phyloP scores from a whole-genome alignment of 768 basidiomycete species.

The Roridomyces roridus region DNA sequence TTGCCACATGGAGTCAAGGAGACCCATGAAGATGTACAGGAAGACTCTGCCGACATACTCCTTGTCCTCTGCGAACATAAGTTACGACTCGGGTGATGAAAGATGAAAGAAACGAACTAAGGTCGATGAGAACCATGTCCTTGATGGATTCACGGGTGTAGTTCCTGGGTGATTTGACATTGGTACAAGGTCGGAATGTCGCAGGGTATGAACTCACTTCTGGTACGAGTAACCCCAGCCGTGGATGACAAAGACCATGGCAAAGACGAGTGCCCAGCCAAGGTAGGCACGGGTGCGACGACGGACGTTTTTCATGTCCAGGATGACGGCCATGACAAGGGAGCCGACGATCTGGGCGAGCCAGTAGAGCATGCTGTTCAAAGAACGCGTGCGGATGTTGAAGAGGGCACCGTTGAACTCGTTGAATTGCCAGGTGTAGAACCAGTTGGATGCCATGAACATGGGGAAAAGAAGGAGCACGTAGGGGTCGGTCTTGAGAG shows the following conservation, averaged over 20 bases:
- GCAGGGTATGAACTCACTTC: conserved; percentile 48
- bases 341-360: conserved; percentile 79
- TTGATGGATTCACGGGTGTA: conserved; percentile 64
- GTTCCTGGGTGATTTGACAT: conserved; percentile 45
- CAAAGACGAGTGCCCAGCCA: conserved; percentile 68
- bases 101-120: conserved; percentile 6
- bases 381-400: conserved; percentile 76
- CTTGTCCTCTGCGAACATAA: conserved; percentile 37
- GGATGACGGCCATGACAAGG: conserved; percentile 68
- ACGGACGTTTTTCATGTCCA: conserved; percentile 60
- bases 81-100: no score
- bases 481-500: conserved; percentile 72
- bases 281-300: conserved; percentile 76
- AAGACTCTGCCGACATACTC: conserved; percentile 61
- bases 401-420: conserved; percentile 82
- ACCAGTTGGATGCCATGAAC: conserved; percentile 87
- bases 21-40: conserved; percentile 75
- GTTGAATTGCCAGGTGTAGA: conserved; percentile 88
- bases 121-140: conserved; percentile 13
- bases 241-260: conserved; percentile 72
- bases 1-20: conserved; percentile 88
- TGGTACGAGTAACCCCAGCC: conserved; percentile 83
- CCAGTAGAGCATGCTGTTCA: conserved; percentile 87
- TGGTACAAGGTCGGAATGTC: background rate
- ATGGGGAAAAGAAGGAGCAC: conserved; percentile 83